A percentile compares a stretch with the other conserved stretches of the same genome.
These are phyloP conservation scores for Pterocarpus santalinus DNA, from an alignment of 306 rosid genomes.

Conservation along the genomic window DNA sequence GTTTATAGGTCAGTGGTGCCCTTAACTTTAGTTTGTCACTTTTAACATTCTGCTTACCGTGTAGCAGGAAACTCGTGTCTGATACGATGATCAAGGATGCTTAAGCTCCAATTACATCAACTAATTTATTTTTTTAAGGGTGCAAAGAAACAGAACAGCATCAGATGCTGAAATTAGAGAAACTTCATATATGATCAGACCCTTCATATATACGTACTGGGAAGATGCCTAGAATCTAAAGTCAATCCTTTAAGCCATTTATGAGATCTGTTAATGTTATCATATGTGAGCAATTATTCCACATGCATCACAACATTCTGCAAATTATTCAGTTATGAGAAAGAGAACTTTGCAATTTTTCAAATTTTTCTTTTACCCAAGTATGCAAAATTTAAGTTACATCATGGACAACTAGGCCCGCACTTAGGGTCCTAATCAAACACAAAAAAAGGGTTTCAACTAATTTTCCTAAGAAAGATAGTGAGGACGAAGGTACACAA, in stretches of 20 bases:
- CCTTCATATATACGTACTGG: background rate
- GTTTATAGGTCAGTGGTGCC: background rate
- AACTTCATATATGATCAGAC: conserved; percentile 19
- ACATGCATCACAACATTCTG: conserved; percentile 21
- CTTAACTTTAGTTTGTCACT: background rate
- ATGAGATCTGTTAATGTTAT: conserved; percentile 19
- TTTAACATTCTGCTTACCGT: background rate
- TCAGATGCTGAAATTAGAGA: conserved; percentile 26
- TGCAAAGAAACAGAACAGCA: conserved; percentile 5
- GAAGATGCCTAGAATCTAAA: background rate
- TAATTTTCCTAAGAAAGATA: conserved; percentile 37
- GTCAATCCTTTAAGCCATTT: conserved; percentile 1
- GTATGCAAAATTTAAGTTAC: conserved; percentile 52
- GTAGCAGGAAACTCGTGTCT: background rate
- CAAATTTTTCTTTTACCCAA: conserved; percentile 35
- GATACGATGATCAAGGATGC: background rate
- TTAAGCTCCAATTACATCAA: background rate
- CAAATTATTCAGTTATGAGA: conserved; percentile 6
- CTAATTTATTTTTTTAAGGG: background rate
- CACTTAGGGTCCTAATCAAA: conserved; percentile 46
- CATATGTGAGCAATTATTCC: conserved; percentile 18
- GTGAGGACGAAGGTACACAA: conserved; percentile 43
- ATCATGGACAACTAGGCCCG: conserved; percentile 44
- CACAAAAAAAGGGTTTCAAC: conserved; percentile 3
- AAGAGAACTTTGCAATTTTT: conserved; percentile 16